phyloP scores from a whole-genome alignment of 345 rosid species.

The Euphorbia tirucalli region DNA sequence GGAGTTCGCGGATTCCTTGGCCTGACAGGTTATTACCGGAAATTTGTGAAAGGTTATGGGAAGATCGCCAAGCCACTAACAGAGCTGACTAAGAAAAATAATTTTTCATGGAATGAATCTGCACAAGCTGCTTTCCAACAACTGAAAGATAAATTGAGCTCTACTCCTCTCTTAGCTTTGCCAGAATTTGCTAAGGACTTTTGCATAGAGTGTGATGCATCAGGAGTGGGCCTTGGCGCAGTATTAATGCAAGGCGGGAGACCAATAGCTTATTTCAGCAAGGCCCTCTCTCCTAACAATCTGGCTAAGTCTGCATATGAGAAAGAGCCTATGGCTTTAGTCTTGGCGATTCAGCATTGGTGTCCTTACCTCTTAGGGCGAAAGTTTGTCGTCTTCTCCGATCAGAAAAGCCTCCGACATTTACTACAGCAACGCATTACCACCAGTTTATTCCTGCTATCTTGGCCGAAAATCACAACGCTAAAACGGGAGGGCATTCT shows the following conservation, averaged over 20 bases:
- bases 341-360: neutral
- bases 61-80: neutral
- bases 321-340: neutral
- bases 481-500: too few relatives aligned
- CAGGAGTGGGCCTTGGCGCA: neutral
- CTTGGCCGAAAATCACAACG: too few relatives aligned
- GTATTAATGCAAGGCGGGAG: too few relatives aligned
- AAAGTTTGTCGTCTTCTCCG: too few relatives aligned
- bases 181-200: neutral
- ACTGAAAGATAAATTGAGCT: neutral
- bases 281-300: neutral
- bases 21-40: too few relatives aligned
- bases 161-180: neutral
- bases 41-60: too few relatives aligned
- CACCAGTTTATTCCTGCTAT: neutral
- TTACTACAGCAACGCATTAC: neutral
- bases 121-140: too few relatives aligned
- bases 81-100: neutral
- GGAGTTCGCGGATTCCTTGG: too few relatives aligned
- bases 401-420: too few relatives aligned
- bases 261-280: neutral
- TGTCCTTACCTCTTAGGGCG: too few relatives aligned
- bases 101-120: too few relatives aligned
- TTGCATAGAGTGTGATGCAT: neutral
- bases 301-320: neutral